Evolutionary conservation across 2,329 filamentous ascomycete species (phyloP), one percentile per base, ranked within the genome.

Genomic region (Verticillium isaacii): DNA sequence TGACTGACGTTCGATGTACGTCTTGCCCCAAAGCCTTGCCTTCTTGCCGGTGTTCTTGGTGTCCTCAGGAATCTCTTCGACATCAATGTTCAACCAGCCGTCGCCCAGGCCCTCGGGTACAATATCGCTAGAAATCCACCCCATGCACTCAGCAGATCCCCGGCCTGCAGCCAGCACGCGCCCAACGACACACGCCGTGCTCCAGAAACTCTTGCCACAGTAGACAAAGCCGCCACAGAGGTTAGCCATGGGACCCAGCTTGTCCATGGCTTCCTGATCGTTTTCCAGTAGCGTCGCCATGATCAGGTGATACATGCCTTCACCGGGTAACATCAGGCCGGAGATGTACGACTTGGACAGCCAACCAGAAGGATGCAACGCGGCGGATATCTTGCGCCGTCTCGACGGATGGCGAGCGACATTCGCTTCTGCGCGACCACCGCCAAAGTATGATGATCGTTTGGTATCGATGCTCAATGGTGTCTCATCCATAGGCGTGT

Each of bases 271-370:
- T 25, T 80, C 76, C n/a, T 78, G 76, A 64, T 90, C 87, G 62
- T 85, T 87, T 68, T 90, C 88, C 6, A 90, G 72, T 58, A 90
- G 73, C 3, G 87, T 85, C 1, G 86, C 83, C 80, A 90, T 90
- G 56, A 90, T 76, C 62, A 88, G 82, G 68, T 89, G 87, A 58
- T 82, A 80, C 32, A 89, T 68, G 1, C 80, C 80, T 65, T 90
- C 87, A 3, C 87, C 87, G 0, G 87, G 88, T 9, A 90, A 75
- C 68, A 89, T 80, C 55, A 90, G 71, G 0, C 87, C 87, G 37
- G 86, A 89, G 8, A 89, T 76, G 66, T 89, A 90, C 29, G 85
- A 88, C 70, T 87, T 87, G 5, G 87, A 89, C 19, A 90, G 78
- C 88, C 87, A 90, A 1, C 88, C 87, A 0, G 83, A 81, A 2